A percentile compares a stretch with the other conserved stretches of the same genome.
These are phyloP conservation scores for Botryosphaeria agaves DNA, from an alignment of 2,329 filamentous ascomycete genomes.

Conservation along the genomic window DNA sequence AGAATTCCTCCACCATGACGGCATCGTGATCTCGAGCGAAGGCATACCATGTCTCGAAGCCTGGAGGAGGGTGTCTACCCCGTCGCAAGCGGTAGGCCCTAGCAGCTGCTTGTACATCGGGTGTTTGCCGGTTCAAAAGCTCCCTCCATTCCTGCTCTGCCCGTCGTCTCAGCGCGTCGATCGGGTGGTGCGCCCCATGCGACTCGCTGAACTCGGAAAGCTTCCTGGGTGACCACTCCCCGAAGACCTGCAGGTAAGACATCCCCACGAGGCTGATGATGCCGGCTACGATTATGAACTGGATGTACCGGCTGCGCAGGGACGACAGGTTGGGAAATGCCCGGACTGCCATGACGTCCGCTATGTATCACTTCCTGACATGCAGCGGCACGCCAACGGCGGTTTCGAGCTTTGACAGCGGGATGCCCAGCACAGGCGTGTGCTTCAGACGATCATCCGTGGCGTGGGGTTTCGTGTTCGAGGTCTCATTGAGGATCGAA, in stretches of 20 bases:
- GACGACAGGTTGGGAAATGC: too few species aligned
- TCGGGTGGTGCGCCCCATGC: constrained; percentile 13
- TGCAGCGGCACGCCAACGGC: too few species aligned
- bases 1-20: constrained; percentile 31
- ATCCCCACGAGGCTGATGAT: constrained; percentile 8
- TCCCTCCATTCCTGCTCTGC: constrained; percentile 14
- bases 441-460: too few species aligned
- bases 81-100: constrained; percentile 24
- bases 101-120: constrained; percentile 19
- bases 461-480: too few species aligned
- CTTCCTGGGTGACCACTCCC: constrained; percentile 6
- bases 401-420: too few species aligned
- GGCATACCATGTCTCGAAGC: constrained; percentile 29
- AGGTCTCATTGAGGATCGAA: too few species aligned
- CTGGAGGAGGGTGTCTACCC: constrained; percentile 32
- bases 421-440: too few species aligned
- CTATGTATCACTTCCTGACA: too few species aligned
- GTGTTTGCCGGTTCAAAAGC: constrained; percentile 18
- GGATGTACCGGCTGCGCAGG: constrained; percentile 11
- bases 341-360: too few species aligned
- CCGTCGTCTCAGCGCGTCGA: constrained; percentile 17
- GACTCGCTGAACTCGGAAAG: constrained; percentile 4
- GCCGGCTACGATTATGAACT: constrained; percentile 10
- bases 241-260: constrained; percentile 8
- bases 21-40: constrained; percentile 24